These are phyloP conservation scores for Penicillium aurantiogriseum DNA, from an alignment of 2,329 filamentous ascomycete species.

Conservation along the genomic window DNA sequence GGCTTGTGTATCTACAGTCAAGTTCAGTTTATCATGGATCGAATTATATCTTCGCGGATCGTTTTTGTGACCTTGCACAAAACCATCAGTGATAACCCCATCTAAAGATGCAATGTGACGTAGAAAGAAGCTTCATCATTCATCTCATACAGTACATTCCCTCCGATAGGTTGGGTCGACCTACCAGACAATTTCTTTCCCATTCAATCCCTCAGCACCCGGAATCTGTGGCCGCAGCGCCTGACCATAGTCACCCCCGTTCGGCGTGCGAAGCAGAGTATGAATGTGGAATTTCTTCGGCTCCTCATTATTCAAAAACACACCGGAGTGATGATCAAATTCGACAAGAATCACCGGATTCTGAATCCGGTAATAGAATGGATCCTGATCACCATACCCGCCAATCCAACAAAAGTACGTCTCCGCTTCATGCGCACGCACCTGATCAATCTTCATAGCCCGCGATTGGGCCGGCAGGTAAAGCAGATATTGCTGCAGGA, in stretches of 20 bases:
- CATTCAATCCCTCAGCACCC: slow-evolving; percentile 35
- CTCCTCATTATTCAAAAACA: slow-evolving; percentile 70
- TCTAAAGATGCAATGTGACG: neutral
- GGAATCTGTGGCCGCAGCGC: slow-evolving; percentile 45
- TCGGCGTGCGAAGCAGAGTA: slow-evolving; percentile 69
- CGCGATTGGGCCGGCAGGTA: slow-evolving; percentile 63
- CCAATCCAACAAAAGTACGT: slow-evolving; percentile 80
- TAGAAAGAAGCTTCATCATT: neutral
- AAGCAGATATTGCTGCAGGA: slow-evolving; percentile 64
- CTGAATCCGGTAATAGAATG: slow-evolving; percentile 77
- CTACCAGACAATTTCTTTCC: slow-evolving; percentile 40
- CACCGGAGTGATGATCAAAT: slow-evolving; percentile 77
- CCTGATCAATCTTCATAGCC: slow-evolving; percentile 54
- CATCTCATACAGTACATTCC: slow-evolving; percentile 17
- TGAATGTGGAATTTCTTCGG: slow-evolving; percentile 79
- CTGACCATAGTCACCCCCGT: slow-evolving; percentile 72
- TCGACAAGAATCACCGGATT: slow-evolving; percentile 72
- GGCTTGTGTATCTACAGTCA: neutral
- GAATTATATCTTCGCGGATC: slow-evolving; percentile 17
- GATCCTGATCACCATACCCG: slow-evolving; percentile 62
- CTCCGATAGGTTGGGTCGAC: neutral
- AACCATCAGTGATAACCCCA: slow-evolving; percentile 1
- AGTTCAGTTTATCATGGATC: neutral
- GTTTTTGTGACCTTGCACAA: slow-evolving; percentile 10
- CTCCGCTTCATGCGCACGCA: slow-evolving; percentile 60